Evolutionary conservation across 441 rosid species (phyloP).

Genomic region (Hypseocharis bilobata): DNA sequence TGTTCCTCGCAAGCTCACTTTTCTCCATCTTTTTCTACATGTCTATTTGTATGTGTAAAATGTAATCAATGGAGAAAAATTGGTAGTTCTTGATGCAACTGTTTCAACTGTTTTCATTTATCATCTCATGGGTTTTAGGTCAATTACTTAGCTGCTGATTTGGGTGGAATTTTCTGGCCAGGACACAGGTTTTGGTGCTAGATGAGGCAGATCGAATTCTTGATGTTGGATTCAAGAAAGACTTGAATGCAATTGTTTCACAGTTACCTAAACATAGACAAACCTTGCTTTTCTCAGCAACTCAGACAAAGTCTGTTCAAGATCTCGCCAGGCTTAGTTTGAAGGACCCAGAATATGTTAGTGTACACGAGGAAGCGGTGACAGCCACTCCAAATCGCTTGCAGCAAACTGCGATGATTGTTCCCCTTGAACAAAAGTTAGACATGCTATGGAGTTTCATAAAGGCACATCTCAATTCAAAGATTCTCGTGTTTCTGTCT

Average conservation of each 20-base stretch:
- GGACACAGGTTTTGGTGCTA: slow-evolving; percentile 74
- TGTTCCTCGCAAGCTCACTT: not conserved
- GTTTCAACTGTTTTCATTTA: not conserved
- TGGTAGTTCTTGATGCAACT: not conserved
- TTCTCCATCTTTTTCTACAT: not conserved
- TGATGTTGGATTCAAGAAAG: slow-evolving; percentile 73
- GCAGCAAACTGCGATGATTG: slow-evolving; percentile 72
- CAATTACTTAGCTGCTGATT: slow-evolving; percentile 23
- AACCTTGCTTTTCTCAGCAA: slow-evolving; percentile 87
- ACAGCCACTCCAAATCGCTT: slow-evolving; percentile 72
- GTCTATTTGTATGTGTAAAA: not conserved
- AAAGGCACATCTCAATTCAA: slow-evolving; percentile 62
- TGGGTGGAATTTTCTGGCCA: slow-evolving; percentile 30
- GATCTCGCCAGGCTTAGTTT: slow-evolving; percentile 94
- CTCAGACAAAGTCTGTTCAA: slow-evolving; percentile 84
- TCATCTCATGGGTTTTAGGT: not conserved
- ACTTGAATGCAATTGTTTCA: slow-evolving; percentile 70
- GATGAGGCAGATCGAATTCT: slow-evolving; percentile 98
- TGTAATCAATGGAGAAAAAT: not conserved
- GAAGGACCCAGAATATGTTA: slow-evolving; percentile 82
- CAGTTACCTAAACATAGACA: slow-evolving; percentile 77
- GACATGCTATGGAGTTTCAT: slow-evolving; percentile 91
- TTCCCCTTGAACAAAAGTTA: slow-evolving; percentile 78
- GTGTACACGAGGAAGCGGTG: slow-evolving; percentile 74
- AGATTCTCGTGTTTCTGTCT: slow-evolving; percentile 80